Evolutionary conservation across 1,284 basidiomycete genomes (phyloP).

Genomic region (Pseudozyma sp.): DNA sequence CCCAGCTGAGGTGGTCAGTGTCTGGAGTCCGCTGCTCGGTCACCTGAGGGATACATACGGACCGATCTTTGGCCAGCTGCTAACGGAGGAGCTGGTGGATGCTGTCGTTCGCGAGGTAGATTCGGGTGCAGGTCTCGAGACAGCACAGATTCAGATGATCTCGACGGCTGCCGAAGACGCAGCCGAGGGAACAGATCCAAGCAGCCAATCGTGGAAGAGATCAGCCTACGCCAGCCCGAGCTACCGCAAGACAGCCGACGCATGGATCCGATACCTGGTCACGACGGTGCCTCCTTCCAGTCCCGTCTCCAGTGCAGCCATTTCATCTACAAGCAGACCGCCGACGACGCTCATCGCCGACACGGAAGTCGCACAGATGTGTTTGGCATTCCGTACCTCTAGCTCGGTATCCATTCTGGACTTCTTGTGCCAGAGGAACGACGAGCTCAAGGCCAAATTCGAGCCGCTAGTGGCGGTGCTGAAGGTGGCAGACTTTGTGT

Average conservation of each 20-base stretch:
- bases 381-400: slow-evolving; percentile 9
- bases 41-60: slow-evolving; percentile 37
- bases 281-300: slow-evolving; percentile 13
- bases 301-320: background rate
- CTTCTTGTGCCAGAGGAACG: slow-evolving; percentile 21
- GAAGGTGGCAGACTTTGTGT: slow-evolving; percentile 9
- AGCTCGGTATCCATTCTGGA: slow-evolving; percentile 14
- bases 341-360: slow-evolving; percentile 17
- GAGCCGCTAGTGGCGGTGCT: slow-evolving; percentile 18
- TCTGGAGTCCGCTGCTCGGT: slow-evolving; percentile 35
- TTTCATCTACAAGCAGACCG: background rate
- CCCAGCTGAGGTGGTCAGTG: slow-evolving; percentile 16
- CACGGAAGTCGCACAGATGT: slow-evolving; percentile 22
- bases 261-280: slow-evolving; percentile 39
- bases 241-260: slow-evolving; percentile 35
- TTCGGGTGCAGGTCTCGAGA: background rate
- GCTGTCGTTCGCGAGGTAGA: slow-evolving; percentile 7
- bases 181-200: slow-evolving; percentile 9
- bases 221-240: slow-evolving; percentile 7
- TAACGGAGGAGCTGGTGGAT: slow-evolving; percentile 34
- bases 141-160: too few relatives aligned
- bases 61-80: slow-evolving; percentile 24
- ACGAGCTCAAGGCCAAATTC: slow-evolving; percentile 11
- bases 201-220: slow-evolving; percentile 20
- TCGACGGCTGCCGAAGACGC: background rate